These are phyloP conservation scores for Phymatotrichopsis omnivora DNA, from an alignment of 2,329 filamentous ascomycete species.

Conservation along the genomic window DNA sequence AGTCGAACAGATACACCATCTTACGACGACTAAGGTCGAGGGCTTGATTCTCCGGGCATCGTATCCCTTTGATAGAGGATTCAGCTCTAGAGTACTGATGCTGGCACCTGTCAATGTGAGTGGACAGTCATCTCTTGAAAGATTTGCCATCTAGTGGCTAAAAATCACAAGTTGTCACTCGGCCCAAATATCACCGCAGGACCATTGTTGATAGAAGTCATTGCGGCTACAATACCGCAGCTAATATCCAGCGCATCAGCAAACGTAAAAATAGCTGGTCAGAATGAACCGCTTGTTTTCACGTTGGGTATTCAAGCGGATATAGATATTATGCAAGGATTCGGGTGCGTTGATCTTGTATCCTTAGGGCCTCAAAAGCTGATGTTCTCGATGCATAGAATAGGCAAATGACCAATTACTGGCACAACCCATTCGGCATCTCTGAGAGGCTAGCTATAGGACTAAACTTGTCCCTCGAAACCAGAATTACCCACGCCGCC, in stretches of 20 bases:
- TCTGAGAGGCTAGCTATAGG: conserved; percentile 21
- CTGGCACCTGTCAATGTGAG: conserved; percentile 22
- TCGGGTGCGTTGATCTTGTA: conserved; percentile 6
- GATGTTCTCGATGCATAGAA: not conserved
- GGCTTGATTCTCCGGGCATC: conserved; percentile 19
- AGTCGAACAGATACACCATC: conserved; percentile 15
- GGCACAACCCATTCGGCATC: conserved; percentile 24
- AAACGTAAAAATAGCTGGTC: conserved; percentile 19
- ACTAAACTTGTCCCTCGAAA: conserved; percentile 21
- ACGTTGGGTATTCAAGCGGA: conserved; percentile 24
- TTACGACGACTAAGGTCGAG: conserved; percentile 16
- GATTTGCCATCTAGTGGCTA: no score
- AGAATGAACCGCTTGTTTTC: conserved; percentile 22
- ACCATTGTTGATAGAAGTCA: conserved; percentile 20
- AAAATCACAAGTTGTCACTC: conserved; percentile 18
- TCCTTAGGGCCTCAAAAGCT: no score
- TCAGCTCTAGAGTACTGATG: conserved; percentile 21
- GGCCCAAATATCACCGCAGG: conserved; percentile 21
- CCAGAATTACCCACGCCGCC: conserved; percentile 21
- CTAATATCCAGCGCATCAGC: conserved; percentile 18
- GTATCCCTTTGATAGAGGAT: conserved; percentile 15
- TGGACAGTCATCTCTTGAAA: no score
- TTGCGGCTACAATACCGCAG: conserved; percentile 14
- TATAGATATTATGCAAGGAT: conserved; percentile 13
- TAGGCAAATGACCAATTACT: conserved; percentile 23